Base-by-base conservation (phyloP, 306 rosid genomes). In the Fagus crenata region DNA sequence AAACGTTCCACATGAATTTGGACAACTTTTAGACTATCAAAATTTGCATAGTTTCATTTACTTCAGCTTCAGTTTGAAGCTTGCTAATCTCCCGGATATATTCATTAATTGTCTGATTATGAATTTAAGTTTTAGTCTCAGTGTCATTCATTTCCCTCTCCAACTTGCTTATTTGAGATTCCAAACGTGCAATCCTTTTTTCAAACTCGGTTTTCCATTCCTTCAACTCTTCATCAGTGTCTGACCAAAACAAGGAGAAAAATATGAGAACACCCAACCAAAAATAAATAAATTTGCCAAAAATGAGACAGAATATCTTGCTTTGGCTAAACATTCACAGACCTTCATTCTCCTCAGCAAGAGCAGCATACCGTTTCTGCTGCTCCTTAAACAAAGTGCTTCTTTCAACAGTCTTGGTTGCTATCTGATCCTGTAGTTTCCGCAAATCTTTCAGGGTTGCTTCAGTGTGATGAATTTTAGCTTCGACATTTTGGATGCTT, bases 161-260 rank as follows among this genome's bases (percentile, higher is more conserved):
- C 84, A 90, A 80, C 82, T 83, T 95, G 82, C 80, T 54, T 67
- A 89, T 84, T 81, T 88, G 89, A 56, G 80, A 36, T 58, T 81
- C 77, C 69, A 91, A 82, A 76, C 77, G 81, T 42, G 84, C 88
- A 86, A 95, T 88, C 78, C 81, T 92, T 85, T 90, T 91, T 54
- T 87, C 97, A 86, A 95, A 92, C 86, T 82, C 86, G 67, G 86
- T 83, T 87, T 92, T 92, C 97, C 91, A 90, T 85, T 92, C 97
- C 80, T 80, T 87, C 88, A 95, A 78, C 74, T 92, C 95, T 80
- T 92, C 98, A 86, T 95, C 97, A 39, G 97, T 79, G 83, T 92
- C 97, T 95, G 85, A 53, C 75, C 75, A 81, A 82, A 42, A 75
- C 71, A 77, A 32, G 77, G 49, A 69, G 8, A 49, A 59, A 67